These are phyloP conservation scores for Clarkia xantiana DNA, from an alignment of 345 rosid genomes.

Conservation along the genomic window DNA sequence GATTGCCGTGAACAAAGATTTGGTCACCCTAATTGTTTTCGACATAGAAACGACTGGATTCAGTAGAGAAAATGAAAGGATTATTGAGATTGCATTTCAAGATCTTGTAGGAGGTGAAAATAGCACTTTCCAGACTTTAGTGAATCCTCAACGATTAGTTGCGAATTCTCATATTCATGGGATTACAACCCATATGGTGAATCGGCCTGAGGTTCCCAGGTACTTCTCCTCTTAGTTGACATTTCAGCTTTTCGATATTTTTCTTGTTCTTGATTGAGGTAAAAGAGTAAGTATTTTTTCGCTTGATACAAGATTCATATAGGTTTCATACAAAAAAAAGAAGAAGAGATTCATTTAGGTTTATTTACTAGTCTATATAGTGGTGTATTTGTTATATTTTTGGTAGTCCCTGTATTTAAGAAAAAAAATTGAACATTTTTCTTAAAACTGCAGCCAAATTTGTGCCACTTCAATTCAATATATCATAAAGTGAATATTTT, in stretches of 20 bases:
- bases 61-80: conserved; percentile 31
- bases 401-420: no score
- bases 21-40: conserved; percentile 39
- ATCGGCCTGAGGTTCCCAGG: conserved; percentile 76
- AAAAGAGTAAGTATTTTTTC: no score
- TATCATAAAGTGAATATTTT: no score
- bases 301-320: no score
- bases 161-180: conserved; percentile 39
- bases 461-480: no score
- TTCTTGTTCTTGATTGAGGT: not conserved
- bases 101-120: conserved; percentile 77
- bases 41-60: conserved; percentile 82
- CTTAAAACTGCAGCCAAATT: no score
- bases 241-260: not conserved
- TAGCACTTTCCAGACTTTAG: conserved; percentile 71
- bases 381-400: no score
- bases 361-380: no score
- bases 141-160: conserved; percentile 55
- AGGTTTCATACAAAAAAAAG: no score
- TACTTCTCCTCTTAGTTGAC: conserved; percentile 10
- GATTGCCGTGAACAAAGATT: conserved; percentile 36
- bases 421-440: no score
- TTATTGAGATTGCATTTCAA: conserved; percentile 68
- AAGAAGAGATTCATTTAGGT: no score
- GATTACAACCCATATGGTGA: conserved; percentile 62